Base-by-base conservation (phyloP, 768 basidiomycete species). In the Zangia roseola region DNA sequence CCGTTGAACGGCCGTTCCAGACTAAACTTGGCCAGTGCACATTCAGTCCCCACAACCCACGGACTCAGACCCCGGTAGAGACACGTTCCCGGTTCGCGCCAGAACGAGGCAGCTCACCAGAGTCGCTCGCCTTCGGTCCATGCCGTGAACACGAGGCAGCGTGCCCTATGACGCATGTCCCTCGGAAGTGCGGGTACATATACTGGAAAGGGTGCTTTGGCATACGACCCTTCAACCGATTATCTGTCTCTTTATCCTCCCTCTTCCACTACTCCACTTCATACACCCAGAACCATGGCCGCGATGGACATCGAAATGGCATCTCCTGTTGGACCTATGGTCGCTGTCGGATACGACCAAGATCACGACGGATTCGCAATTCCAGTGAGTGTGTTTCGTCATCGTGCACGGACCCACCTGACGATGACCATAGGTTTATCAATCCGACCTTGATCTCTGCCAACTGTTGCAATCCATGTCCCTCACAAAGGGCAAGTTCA, bases 391-490 rank as follows among this genome's bases (percentile, higher is more conserved):
- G 12, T 9, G 31, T 6, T 39, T 30, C 19, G 16, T 39, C 17
- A 39, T 17, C 21, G 30, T 12, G 33, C 9, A 40, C 6, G 30
- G 25, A 17, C 23, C 9, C 1, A 40, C 37, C 51, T 41, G 36
- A 26, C 33, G 33, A 20, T 24, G 13, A 6, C 12, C 34, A 10
- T 35, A 68, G 66, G 48, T 53, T 36, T 69, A 61, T 50, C 58
- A 60, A 34, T 45, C 65, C 16, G 65, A 69, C 6, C 62, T 77
- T 49, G 78, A 83, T 62, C 68, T 84, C 23, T 83, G 82, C 58
- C 70, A 74, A 40, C 66, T 83, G 0, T 49, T 84, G 31, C 74
- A 77, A 42, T 71, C 73, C 14, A 74, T 83, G 76, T 75, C 74
- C 41, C 65, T 81, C 10, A 74, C 46, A 49, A 71, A 62, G 68